phyloP scores from a whole-genome alignment of 352 stramenopile species.

The Phytopythium chamaehyphon region DNA sequence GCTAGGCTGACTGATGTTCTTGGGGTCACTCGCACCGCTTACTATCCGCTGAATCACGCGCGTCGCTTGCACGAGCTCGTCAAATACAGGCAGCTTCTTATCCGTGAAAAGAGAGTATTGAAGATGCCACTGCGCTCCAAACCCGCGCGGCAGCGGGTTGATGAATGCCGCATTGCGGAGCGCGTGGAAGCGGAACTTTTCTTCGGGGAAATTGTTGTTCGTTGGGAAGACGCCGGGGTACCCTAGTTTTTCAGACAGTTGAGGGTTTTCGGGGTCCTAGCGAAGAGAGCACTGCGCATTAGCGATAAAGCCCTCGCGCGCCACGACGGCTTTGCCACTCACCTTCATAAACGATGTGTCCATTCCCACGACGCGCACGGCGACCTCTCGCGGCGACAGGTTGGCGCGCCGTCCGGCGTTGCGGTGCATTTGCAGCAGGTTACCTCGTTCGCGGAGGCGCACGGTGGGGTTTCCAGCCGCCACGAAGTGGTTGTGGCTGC shows the following conservation, averaged over 20 bases:
- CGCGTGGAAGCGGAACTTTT: slow-evolving; percentile 79
- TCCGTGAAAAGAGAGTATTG: slow-evolving; percentile 85
- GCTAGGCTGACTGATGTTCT: slow-evolving; percentile 1
- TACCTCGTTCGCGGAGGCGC: slow-evolving; percentile 61
- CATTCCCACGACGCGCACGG: slow-evolving; percentile 56
- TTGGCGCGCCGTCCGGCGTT: slow-evolving; percentile 40
- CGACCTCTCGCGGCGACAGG: slow-evolving; percentile 43
- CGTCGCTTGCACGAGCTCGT: slow-evolving; percentile 49
- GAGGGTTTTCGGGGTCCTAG: slow-evolving; percentile 60
- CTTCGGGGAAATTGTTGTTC: slow-evolving; percentile 67
- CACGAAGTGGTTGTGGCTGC: slow-evolving; percentile 37
- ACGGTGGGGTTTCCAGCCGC: slow-evolving; percentile 43
- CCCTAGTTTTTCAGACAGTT: slow-evolving; percentile 66
- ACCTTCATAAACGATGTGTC: slow-evolving; percentile 77
- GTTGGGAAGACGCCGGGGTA: slow-evolving; percentile 73
- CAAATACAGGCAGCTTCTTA: slow-evolving; percentile 70
- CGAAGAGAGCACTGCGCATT: not conserved
- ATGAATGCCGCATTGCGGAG: slow-evolving; percentile 72
- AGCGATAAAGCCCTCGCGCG: slow-evolving; percentile 2
- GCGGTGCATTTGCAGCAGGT: slow-evolving; percentile 75
- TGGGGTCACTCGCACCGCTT: slow-evolving; percentile 2
- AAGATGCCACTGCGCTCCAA: slow-evolving; percentile 76
- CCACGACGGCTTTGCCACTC: slow-evolving; percentile 1
- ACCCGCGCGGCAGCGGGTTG: slow-evolving; percentile 66
- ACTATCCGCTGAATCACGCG: slow-evolving; percentile 43